These are phyloP conservation scores for Coniochaeta sp. DNA, from an alignment of 2,329 filamentous ascomycete species.

Conservation along the genomic window DNA sequence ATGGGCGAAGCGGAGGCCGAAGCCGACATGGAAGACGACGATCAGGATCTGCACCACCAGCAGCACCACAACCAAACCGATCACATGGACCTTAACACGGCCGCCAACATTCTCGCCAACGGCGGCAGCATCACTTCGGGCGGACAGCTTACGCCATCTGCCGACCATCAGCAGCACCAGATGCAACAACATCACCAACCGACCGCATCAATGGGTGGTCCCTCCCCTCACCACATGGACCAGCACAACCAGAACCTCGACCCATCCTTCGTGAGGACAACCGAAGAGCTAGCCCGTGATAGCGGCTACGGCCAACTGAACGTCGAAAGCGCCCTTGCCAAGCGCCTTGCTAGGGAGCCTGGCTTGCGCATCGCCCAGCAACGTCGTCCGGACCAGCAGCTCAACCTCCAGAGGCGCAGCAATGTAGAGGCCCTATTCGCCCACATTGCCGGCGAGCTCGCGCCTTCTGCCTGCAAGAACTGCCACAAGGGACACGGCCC, in stretches of 20 bases:
- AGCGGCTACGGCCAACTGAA: slow-evolving; percentile 39
- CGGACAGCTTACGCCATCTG: not conserved
- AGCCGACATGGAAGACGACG: slow-evolving; percentile 5
- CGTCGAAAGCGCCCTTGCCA: slow-evolving; percentile 48
- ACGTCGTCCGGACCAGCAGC: slow-evolving; percentile 43
- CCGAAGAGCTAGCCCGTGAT: slow-evolving; percentile 38
- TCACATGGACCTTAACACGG: slow-evolving; percentile 19
- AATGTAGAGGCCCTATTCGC: slow-evolving; percentile 54
- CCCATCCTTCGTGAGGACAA: slow-evolving; percentile 25
- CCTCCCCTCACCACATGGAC: slow-evolving; percentile 3
- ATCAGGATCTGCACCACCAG: slow-evolving; percentile 22
- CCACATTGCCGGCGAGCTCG: slow-evolving; percentile 45
- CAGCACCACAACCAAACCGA: slow-evolving; percentile 20
- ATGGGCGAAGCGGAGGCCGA: slow-evolving; percentile 5
- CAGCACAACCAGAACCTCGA: slow-evolving; percentile 17
- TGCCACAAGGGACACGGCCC: slow-evolving; percentile 54
- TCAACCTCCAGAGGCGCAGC: slow-evolving; percentile 50
- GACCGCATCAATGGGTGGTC: not conserved
- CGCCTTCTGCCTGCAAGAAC: slow-evolving; percentile 47
- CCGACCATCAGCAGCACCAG: slow-evolving; percentile 18
- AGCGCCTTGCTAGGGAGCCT: slow-evolving; percentile 40
- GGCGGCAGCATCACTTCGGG: slow-evolving; percentile 11
- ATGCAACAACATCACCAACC: slow-evolving; percentile 18
- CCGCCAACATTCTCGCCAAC: slow-evolving; percentile 24
- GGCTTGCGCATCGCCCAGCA: slow-evolving; percentile 44